Evolutionary conservation across 2,329 filamentous ascomycete species (phyloP).

Genomic region (Capronia coronata): DNA sequence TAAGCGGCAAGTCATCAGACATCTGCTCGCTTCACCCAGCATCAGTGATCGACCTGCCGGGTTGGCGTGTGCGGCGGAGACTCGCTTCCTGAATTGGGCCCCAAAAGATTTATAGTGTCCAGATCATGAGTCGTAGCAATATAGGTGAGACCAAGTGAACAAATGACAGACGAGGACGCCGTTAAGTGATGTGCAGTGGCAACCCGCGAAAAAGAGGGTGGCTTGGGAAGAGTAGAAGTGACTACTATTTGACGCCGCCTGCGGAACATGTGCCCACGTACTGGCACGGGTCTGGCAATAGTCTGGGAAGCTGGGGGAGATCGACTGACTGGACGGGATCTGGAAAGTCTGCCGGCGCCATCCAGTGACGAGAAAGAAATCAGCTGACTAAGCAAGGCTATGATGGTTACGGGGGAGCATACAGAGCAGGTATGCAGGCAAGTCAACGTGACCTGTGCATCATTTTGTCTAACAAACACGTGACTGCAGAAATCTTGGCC

Average conservation of each 20-base stretch:
- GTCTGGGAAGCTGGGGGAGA: not conserved
- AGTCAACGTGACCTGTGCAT: no score
- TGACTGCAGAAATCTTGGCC: constrained; percentile 3
- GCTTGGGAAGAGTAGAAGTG: not conserved
- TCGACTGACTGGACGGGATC: not conserved
- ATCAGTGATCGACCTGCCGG: not conserved
- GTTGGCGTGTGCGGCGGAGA: not conserved
- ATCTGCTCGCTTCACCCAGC: not conserved
- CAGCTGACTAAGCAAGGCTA: not conserved
- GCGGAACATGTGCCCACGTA: not conserved
- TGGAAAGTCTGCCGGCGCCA: constrained; percentile 1
- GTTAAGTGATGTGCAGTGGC: no score
- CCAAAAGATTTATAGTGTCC: not conserved
- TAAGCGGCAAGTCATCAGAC: not conserved
- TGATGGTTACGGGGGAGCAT: not conserved
- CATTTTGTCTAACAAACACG: no score
- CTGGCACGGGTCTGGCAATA: no score
- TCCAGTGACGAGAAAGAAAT: not conserved
- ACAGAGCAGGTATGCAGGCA: not conserved
- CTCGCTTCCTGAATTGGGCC: not conserved
- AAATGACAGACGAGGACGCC: not conserved
- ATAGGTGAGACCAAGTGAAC: not conserved
- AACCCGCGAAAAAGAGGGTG: constrained; percentile 1
- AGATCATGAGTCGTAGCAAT: not conserved
- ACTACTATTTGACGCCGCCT: not conserved